Evolutionary conservation across 495 filamentous ascomycete species (phyloP).

Genomic region (Aspergillus cavernicola): DNA sequence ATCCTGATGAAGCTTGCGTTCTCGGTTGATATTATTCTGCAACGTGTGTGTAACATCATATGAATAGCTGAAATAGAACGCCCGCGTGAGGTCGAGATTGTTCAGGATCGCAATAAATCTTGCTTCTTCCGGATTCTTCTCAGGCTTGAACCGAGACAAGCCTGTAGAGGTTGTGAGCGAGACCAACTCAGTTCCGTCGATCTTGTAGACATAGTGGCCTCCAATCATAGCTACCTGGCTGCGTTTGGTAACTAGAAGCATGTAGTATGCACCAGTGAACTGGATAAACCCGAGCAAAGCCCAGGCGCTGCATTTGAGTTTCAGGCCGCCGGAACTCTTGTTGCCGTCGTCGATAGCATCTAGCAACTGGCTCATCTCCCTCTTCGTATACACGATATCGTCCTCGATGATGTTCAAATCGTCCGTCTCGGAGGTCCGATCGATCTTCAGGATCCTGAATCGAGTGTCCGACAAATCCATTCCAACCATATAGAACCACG

Average conservation of each 20-base stretch:
- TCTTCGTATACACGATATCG: conserved; percentile 87
- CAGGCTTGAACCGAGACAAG: conserved; percentile 63
- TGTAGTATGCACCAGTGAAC: conserved; percentile 96
- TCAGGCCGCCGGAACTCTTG: conserved; percentile 84
- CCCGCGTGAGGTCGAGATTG: conserved; percentile 82
- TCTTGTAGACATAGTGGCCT: conserved; percentile 91
- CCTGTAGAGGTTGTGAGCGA: conserved; percentile 63
- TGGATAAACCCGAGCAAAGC: conserved; percentile 91
- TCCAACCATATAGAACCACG: conserved; percentile 89
- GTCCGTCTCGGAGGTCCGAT: conserved; percentile 77
- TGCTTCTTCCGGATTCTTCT: conserved; percentile 84
- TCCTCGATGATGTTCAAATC: conserved; percentile 85
- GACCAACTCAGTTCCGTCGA: conserved; percentile 92
- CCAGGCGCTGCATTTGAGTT: conserved; percentile 86
- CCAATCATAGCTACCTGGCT: conserved; percentile 94
- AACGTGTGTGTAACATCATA: conserved; percentile 93
- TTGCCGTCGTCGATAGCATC: conserved; percentile 97
- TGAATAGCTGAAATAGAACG: conserved; percentile 98
- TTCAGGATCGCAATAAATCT: conserved; percentile 84
- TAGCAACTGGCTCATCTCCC: conserved; percentile 87
- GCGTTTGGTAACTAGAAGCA: conserved; percentile 93
- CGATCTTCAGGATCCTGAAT: conserved; percentile 91
- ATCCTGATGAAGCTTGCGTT: conserved; percentile 63
- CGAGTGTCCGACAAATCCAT: conserved; percentile 82
- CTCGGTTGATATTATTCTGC: conserved; percentile 86